Percentiles rank a stretch among this genome's conserved stretches.
Evolutionary conservation across 176 grass and related monocot species (phyloP).

Genomic region (Olyra latifolia): DNA sequence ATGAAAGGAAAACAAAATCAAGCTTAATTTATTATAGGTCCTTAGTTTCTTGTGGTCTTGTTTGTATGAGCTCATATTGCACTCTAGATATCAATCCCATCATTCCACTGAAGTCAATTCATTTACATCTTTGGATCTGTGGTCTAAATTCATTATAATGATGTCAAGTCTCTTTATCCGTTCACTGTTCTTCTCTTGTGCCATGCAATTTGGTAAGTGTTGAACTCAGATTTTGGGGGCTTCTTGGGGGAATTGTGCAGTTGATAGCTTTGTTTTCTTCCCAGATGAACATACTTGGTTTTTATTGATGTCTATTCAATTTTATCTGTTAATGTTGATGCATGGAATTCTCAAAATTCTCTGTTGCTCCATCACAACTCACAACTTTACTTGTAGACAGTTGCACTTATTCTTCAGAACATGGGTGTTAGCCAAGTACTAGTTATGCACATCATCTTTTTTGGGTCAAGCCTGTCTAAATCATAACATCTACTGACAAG

Average conservation of each 20-base stretch:
- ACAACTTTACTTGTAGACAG: neutral
- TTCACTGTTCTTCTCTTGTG: constrained; percentile 7
- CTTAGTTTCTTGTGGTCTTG: neutral
- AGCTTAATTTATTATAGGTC: neutral
- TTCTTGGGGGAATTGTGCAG: neutral
- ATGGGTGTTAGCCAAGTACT: neutral
- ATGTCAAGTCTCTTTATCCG: neutral
- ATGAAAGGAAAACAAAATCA: constrained; percentile 5
- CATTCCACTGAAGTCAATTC: neutral
- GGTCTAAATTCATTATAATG: neutral
- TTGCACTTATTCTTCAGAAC: constrained; percentile 22
- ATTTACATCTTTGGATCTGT: neutral
- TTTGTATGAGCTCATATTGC: neutral
- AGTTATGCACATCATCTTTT: neutral
- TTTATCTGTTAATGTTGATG: neutral
- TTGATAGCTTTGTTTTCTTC: neutral
- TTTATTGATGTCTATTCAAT: neutral
- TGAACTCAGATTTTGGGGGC: neutral
- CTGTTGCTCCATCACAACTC: neutral
- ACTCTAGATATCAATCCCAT: neutral
- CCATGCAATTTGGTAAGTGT: neutral
- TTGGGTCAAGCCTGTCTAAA: neutral
- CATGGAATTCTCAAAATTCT: constrained; percentile 1
- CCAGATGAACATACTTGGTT: neutral
- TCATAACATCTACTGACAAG: constrained; percentile 16